Conservation (phyloP, 2,329 filamentous ascomycete genomes). For the Nemania sp. region DNA sequence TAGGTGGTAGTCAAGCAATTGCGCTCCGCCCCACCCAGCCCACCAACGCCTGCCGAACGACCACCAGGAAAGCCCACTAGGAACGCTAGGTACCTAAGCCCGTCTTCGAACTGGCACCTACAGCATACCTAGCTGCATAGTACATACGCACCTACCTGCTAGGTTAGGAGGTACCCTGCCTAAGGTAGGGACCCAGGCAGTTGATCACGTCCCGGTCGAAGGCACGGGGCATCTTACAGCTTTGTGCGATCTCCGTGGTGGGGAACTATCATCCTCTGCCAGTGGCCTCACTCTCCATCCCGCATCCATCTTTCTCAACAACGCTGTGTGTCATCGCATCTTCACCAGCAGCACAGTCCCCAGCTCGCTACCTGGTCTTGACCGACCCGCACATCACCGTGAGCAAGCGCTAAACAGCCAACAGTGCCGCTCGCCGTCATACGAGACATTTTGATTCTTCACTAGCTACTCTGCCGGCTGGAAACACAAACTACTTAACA, state of each 20-base stretch:
- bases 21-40: slow-evolving; percentile 5
- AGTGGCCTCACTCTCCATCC: slow-evolving; percentile 43
- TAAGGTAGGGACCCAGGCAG: slow-evolving; percentile 10
- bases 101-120: slow-evolving; percentile 24
- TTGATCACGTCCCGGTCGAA: slow-evolving; percentile 43
- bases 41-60: slow-evolving; percentile 5
- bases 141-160: too few relatives aligned
- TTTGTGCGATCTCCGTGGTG: slow-evolving; percentile 46
- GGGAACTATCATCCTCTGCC: slow-evolving; percentile 45
- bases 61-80: slow-evolving; percentile 1
- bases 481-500: slow-evolving; percentile 48
- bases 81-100: slow-evolving; percentile 3
- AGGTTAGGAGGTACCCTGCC: too few relatives aligned
- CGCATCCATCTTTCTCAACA: slow-evolving; percentile 33
- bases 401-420: slow-evolving; percentile 43
- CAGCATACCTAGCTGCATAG: too few relatives aligned
- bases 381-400: slow-evolving; percentile 38
- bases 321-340: slow-evolving; percentile 29
- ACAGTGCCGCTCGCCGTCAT: slow-evolving; percentile 41
- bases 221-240: slow-evolving; percentile 46
- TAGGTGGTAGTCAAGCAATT: slow-evolving; percentile 31
- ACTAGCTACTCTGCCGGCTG: slow-evolving; percentile 40
- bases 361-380: slow-evolving; percentile 37
- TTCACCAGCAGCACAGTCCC: slow-evolving; percentile 35
- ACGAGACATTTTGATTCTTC: slow-evolving; percentile 49